These are phyloP conservation scores for Potentilla sterilis DNA, from an alignment of 306 rosid species.

Conservation along the genomic window DNA sequence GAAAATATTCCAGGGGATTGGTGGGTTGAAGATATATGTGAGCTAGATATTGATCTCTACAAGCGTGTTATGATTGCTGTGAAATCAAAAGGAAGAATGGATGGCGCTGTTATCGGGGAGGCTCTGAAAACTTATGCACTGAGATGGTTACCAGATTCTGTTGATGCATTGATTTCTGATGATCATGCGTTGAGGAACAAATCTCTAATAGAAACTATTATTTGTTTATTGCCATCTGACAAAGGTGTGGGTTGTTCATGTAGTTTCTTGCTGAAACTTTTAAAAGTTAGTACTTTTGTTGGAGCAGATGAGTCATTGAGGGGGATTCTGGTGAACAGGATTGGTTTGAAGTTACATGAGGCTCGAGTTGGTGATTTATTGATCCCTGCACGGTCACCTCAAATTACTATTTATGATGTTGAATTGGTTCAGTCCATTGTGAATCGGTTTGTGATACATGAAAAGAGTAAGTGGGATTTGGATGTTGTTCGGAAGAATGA, in stretches of 20 bases:
- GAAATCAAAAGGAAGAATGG: slow-evolving; percentile 97
- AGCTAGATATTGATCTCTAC: slow-evolving; percentile 88
- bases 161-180: slow-evolving; percentile 77
- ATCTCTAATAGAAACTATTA: slow-evolving; percentile 79
- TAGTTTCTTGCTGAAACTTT: slow-evolving; percentile 77
- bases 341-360: slow-evolving; percentile 67
- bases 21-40: slow-evolving; percentile 99
- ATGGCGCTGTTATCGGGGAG: slow-evolving; percentile 82
- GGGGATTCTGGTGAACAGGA: slow-evolving; percentile 59
- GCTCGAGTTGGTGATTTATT: slow-evolving; percentile 71
- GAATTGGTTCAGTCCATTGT: slow-evolving; percentile 65
- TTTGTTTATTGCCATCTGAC: slow-evolving; percentile 75
- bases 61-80: slow-evolving; percentile 74
- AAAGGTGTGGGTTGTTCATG: slow-evolving; percentile 64
- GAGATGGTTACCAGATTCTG: slow-evolving; percentile 90
- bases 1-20: slow-evolving; percentile 84
- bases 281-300: slow-evolving; percentile 80
- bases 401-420: slow-evolving; percentile 57
- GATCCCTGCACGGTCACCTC: slow-evolving; percentile 75
- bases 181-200: slow-evolving; percentile 66
- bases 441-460: slow-evolving; percentile 45
- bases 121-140: slow-evolving; percentile 81
- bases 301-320: slow-evolving; percentile 62
- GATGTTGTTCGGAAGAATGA: slow-evolving; percentile 48
- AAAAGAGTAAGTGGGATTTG: slow-evolving; percentile 33